Evolutionary conservation across 2,329 filamentous ascomycete species (phyloP), one percentile per base, ranked within the genome.

Genomic region (Claviceps capensis): DNA sequence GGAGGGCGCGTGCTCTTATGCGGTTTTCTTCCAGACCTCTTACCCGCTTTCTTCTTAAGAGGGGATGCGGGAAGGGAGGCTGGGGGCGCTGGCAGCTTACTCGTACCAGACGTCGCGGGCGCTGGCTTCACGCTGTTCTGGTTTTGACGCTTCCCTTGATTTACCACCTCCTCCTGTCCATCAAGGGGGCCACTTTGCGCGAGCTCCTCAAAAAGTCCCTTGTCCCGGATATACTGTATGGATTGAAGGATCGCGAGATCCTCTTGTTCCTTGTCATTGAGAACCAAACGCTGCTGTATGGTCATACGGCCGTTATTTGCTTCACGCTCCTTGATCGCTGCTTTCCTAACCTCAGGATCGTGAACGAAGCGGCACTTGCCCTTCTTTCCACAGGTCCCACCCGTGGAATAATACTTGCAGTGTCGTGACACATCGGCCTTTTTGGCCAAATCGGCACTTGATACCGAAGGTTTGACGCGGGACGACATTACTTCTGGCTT

Each of bases 331-430:
- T 74, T 76, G 48, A 84, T 71, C 53, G 81, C 81, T 57, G 78
- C 78, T 60, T 81, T 78, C 58, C 81, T 74, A 53, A 82, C 76
- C 56, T 77, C 75, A 17, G 76, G 74, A 62, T 85, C 81, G 64
- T 85, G 81, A 57, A 83, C 79, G 68, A 85, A 85, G 68, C 81
- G 81, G 72, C 81, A 85, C 79, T 84, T 84, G 79, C 79, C 79
- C 76, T 83, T 83, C 74, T 85, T 85, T 50, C 81, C 81, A 67
- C 81, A 85, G 53, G 73, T 81, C 55, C 81, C 81, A 58, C 81
- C 81, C 50, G 81, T 84, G 41, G 81, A 82, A 63, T 78, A 85
- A 65, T 85, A 85, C 67, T 85, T 85, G 77, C 81, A 85, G 61
- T 83, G 81, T 57, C 77, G 79, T 49, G 77, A 74, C 43, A 81